Evolutionary conservation across 768 basidiomycete genomes (phyloP).

Genomic region (Trametes cinnabarina): DNA sequence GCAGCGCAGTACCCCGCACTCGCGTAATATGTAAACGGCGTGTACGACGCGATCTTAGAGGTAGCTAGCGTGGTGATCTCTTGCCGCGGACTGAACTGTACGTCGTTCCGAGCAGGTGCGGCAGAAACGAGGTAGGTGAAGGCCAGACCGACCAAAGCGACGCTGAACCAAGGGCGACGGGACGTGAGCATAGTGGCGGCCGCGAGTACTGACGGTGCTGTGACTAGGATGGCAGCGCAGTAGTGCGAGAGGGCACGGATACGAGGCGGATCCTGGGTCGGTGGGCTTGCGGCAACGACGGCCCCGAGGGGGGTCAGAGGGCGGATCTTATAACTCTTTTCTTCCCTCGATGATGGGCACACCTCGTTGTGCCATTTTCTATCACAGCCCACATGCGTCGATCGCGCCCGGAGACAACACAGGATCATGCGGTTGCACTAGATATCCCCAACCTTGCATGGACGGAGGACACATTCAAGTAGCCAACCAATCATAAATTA

Average conservation of each 20-base stretch:
- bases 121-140: neutral
- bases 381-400: constrained; percentile 2
- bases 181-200: neutral
- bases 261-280: neutral
- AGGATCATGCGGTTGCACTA: neutral
- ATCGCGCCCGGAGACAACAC: neutral
- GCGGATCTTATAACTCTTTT: neutral
- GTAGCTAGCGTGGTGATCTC: constrained; percentile 26
- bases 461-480: neutral
- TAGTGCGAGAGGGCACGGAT: neutral
- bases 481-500: neutral
- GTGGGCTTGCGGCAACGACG: neutral
- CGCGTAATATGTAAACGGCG: constrained; percentile 32
- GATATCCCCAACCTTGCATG: neutral
- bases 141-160: neutral
- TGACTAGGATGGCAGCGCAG: neutral
- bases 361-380: neutral
- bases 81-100: constrained; percentile 9
- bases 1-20: constrained; percentile 34
- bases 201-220: neutral
- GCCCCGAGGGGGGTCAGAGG: neutral
- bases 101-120: constrained; percentile 1
- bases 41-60: constrained; percentile 28
- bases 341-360: neutral
- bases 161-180: neutral